phyloP scores from a whole-genome alignment of 495 filamentous ascomycete species.

The Margaritispora aquatica region DNA sequence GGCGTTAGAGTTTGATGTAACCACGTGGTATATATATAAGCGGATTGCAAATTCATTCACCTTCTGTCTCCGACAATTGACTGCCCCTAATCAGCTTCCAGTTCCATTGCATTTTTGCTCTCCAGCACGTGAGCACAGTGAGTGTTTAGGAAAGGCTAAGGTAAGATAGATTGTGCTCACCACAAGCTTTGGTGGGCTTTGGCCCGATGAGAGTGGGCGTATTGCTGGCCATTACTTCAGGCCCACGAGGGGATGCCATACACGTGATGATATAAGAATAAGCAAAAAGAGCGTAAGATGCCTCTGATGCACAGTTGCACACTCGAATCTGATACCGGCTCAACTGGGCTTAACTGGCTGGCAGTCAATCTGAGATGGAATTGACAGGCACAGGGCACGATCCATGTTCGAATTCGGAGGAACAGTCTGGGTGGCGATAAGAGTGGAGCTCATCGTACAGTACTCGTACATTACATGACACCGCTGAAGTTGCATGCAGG shows the following conservation, averaged over 20 bases:
- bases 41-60: not conserved
- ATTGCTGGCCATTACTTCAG: constrained; percentile 2
- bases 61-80: constrained; percentile 35
- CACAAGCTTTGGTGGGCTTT: constrained; percentile 36
- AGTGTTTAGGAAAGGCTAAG: too few species aligned
- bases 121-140: not conserved
- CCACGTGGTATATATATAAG: not conserved
- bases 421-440: not conserved
- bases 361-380: too few species aligned
- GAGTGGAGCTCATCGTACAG: not conserved
- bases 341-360: too few species aligned
- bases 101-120: not conserved
- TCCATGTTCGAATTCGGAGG: not conserved
- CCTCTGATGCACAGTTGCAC: not conserved
- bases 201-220: constrained; percentile 5
- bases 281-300: not conserved
- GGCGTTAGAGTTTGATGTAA: not conserved
- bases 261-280: constrained; percentile 2
- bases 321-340: not conserved
- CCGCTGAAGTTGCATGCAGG: too few species aligned
- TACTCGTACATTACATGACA: too few species aligned
- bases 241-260: not conserved
- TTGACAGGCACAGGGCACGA: not conserved
- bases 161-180: constrained; percentile 22
- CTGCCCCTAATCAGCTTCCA: constrained; percentile 15